These are phyloP conservation scores for Botrytis galanthina DNA, from an alignment of 2,329 filamentous ascomycete genomes.

Conservation along the genomic window DNA sequence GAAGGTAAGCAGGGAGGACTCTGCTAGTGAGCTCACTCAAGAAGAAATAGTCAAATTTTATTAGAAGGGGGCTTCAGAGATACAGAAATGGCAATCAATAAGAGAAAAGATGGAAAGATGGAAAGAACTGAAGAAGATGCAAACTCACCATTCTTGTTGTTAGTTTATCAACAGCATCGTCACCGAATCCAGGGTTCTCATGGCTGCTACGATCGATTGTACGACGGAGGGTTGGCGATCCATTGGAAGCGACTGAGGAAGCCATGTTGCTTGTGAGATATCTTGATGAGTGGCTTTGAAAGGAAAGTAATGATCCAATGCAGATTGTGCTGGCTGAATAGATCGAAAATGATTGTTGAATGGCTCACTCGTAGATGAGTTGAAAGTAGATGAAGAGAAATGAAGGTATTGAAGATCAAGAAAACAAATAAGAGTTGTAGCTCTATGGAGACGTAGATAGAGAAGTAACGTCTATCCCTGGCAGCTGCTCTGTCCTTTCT, in stretches of 20 bases:
- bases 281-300: constrained; percentile 13
- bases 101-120: too few relatives aligned
- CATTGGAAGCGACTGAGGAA: constrained; percentile 38
- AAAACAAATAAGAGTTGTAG: constrained; percentile 38
- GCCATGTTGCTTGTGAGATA: constrained; percentile 43
- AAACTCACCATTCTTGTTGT: constrained; percentile 19
- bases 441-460: constrained; percentile 32
- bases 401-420: constrained; percentile 30
- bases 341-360: constrained; percentile 27
- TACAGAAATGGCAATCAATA: background rate
- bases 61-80: background rate
- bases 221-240: constrained; percentile 45
- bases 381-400: constrained; percentile 32
- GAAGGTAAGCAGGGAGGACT: background rate
- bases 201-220: constrained; percentile 40
- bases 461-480: constrained; percentile 32
- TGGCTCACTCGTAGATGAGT: constrained; percentile 35
- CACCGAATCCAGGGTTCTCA: constrained; percentile 36
- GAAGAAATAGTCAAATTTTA: background rate
- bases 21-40: background rate
- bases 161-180: constrained; percentile 32
- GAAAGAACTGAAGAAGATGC: background rate
- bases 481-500: constrained; percentile 18
- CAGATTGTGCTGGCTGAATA: constrained; percentile 25
- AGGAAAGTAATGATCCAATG: constrained; percentile 14